Base-by-base conservation (phyloP, 106 monocot species). In the Chionographis japonica region DNA sequence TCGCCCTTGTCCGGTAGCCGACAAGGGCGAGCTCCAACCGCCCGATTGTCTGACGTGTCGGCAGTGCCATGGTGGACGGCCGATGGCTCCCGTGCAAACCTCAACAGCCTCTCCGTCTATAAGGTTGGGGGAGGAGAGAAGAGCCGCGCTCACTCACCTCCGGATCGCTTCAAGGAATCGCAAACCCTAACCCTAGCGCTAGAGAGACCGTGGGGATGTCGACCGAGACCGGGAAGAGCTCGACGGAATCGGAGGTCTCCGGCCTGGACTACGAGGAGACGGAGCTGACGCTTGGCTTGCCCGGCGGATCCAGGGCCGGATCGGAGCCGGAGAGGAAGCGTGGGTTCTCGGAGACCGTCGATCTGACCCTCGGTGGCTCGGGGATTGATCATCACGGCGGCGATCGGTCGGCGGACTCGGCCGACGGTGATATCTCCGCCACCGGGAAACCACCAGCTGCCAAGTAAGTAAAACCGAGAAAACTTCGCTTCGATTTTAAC, bases 261-360 rank as follows among this genome's bases (percentile, higher is more conserved):
- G 73, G 73, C 43, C 41, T 73, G 39, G 74, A 67, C 16, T 66
- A 59, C 59, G 67, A 74, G 66, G 74, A 74, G 66, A 74, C 74
- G 36, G 74, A 56, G 65, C 66, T 74, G 8, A 74, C 50, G 65
- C 66, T 74, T 18, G 74, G 74, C 4, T 58, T 74, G 4, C 74
- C 74, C 56, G 74, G 74, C 0, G 51, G 19, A 17, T 12, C 4
- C 18, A 18, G 37, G 17, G 13, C n/a, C 54, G 50, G 58, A 6
- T 51, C 50, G 6, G 72, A 61, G 63, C 19, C 55, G 41, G 74
- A 74, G 74, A 49, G 66, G 74, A 74, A 74, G 66, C 65, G 74
- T 9, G 74, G 66, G 0, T 74, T 74, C 58, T 18, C 74, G 6
- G 67, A 74, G 59, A 74, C 74, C 11, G 66, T 74, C 8, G 74